Conservation (phyloP, 176 grass and related monocot genomes). For the Aegilops longissima region DNA sequence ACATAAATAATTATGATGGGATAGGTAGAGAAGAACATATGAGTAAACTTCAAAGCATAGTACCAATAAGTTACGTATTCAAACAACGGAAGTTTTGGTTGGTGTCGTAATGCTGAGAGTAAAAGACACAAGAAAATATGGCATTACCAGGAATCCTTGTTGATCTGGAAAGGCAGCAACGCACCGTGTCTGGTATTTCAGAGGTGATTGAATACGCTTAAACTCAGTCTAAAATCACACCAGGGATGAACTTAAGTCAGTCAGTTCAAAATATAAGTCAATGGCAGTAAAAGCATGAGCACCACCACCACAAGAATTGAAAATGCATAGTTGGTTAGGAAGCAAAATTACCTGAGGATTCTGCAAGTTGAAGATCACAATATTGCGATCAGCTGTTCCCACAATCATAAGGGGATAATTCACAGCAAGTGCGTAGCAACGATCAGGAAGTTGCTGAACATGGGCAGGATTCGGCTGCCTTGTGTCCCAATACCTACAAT, state of each 20-base stretch:
- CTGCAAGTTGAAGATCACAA: slow-evolving; percentile 92
- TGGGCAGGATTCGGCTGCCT: slow-evolving; percentile 82
- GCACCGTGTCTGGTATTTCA: slow-evolving; percentile 93
- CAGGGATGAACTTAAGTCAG: not conserved
- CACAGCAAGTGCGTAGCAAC: slow-evolving; percentile 80
- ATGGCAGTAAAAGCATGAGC: not conserved
- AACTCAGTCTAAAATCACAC: slow-evolving; percentile 67
- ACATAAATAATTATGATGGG: slow-evolving; percentile 11
- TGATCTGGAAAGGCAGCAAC: slow-evolving; percentile 95
- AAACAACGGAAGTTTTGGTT: not conserved
- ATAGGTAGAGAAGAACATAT: slow-evolving; percentile 1
- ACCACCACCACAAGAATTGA: not conserved
- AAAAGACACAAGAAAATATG: slow-evolving; percentile 17
- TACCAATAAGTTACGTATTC: slow-evolving; percentile 2
- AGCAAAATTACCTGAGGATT: slow-evolving; percentile 74
- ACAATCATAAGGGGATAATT: slow-evolving; percentile 96
- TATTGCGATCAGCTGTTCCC: slow-evolving; percentile 80
- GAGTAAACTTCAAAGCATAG: not conserved
- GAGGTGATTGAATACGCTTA: slow-evolving; percentile 85
- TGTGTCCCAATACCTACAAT: slow-evolving; percentile 88
- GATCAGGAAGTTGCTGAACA: slow-evolving; percentile 85
- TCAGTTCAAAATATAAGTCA: not conserved
- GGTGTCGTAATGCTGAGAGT: not conserved
- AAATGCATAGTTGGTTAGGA: not conserved
- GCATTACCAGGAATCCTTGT: slow-evolving; percentile 93